phyloP scores from a whole-genome alignment of 345 rosid genomes.

The Kandelia obovata region DNA sequence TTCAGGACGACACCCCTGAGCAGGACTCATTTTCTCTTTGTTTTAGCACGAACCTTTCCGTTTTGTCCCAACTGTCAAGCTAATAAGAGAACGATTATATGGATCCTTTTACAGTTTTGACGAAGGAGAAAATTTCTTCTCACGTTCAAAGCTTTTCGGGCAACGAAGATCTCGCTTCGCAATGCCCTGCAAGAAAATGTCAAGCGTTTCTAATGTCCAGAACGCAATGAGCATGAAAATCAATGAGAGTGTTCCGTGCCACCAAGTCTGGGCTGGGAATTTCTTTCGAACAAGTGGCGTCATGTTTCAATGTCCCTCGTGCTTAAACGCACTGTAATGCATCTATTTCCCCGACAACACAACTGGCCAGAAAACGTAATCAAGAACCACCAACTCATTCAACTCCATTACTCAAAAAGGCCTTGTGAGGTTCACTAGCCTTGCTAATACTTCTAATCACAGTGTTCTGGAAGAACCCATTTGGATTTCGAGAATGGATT shows the following conservation, averaged over 20 bases:
- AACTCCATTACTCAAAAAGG: constrained; percentile 25
- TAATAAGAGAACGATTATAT: too few species aligned
- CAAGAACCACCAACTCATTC: constrained; percentile 30
- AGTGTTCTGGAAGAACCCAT: constrained; percentile 48
- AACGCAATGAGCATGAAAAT: constrained; percentile 25
- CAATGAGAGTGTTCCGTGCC: constrained; percentile 37
- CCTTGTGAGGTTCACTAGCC: constrained; percentile 5
- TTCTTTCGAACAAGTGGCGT: constrained; percentile 32
- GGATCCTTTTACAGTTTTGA: too few species aligned
- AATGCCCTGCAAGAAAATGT: background rate
- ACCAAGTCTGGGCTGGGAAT: constrained; percentile 32
- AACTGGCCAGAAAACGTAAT: constrained; percentile 37
- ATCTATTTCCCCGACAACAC: constrained; percentile 28
- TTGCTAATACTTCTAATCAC: constrained; percentile 40
- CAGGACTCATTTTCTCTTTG: too few species aligned
- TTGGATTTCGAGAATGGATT: constrained; percentile 21
- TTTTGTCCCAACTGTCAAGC: too few species aligned
- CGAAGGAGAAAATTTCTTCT: too few species aligned
- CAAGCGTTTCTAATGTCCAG: constrained; percentile 25
- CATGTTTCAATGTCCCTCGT: constrained; percentile 21
- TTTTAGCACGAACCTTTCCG: too few species aligned
- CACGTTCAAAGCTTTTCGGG: too few species aligned
- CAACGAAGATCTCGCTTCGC: too few species aligned
- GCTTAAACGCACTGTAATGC: constrained; percentile 38
- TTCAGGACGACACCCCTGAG: too few species aligned